Conservation (phyloP, 192 early-diverging fungal genomes). For the Phycomyces blakesleeanus region DNA sequence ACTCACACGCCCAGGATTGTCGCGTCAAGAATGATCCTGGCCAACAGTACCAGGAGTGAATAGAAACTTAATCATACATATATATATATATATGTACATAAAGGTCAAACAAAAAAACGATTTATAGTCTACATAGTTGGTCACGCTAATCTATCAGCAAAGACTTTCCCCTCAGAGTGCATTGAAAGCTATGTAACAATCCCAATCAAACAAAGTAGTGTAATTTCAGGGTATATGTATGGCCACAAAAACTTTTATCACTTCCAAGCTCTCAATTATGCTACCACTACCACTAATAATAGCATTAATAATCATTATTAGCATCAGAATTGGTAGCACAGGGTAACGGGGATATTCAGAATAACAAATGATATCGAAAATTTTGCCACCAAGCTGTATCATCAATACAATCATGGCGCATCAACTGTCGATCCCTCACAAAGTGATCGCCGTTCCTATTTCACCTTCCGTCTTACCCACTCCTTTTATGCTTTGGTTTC, state of each 20-base stretch:
- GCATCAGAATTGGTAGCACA: too few relatives aligned
- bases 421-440: background rate
- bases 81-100: too few relatives aligned
- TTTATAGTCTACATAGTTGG: constrained; percentile 61
- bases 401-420: constrained; percentile 19
- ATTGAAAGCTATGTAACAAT: constrained; percentile 39
- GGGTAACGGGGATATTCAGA: background rate
- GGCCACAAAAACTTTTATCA: constrained; percentile 75
- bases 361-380: constrained; percentile 8
- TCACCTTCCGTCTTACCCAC: constrained; percentile 67
- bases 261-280: constrained; percentile 18
- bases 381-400: background rate
- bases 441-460: constrained; percentile 29
- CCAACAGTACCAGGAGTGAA: constrained; percentile 61
- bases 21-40: constrained; percentile 53
- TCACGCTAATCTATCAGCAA: constrained; percentile 58
- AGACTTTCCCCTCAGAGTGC: constrained; percentile 41
- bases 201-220: constrained; percentile 41
- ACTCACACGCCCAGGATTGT: constrained; percentile 66
- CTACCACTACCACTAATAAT: constrained; percentile 8
- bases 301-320: background rate
- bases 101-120: constrained; percentile 36
- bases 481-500: constrained; percentile 57
- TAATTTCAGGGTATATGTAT: constrained; percentile 64
- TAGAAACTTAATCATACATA: constrained; percentile 58